Evolutionary conservation across 257 asterid species (phyloP).

Genomic region (Gynochthodes officinalis): DNA sequence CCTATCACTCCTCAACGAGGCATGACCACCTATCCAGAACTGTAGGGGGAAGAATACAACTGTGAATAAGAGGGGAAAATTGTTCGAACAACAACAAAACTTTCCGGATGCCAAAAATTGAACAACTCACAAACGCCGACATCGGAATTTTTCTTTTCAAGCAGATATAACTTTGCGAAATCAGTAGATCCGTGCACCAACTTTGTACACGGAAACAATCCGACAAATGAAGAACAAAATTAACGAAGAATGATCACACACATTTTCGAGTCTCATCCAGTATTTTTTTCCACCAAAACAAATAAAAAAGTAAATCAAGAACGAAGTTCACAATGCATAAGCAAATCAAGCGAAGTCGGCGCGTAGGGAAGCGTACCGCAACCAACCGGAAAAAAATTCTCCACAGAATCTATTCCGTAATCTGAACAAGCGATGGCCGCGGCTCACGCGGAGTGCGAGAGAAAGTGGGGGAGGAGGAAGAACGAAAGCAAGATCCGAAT

Average conservation of each 20-base stretch:
- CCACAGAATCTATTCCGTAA: conserved; percentile 5
- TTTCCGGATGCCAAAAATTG: neutral
- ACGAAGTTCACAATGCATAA: conserved; percentile 8
- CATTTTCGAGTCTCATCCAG: neutral
- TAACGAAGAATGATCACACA: neutral
- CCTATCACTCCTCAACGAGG: neutral
- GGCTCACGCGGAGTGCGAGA: neutral
- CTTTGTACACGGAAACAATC: neutral
- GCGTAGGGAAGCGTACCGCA: neutral
- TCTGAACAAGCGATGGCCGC: conserved; percentile 4
- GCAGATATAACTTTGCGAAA: neutral
- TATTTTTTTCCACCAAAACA: too few relatives aligned
- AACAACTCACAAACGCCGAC: neutral
- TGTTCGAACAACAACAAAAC: neutral
- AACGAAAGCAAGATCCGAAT: conserved; percentile 22
- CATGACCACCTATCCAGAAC: neutral
- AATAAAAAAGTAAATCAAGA: neutral
- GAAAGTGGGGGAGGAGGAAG: too few relatives aligned
- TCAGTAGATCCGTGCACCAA: conserved; percentile 14
- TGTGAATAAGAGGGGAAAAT: too few relatives aligned
- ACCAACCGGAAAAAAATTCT: neutral
- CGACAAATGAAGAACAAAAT: neutral
- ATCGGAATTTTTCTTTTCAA: neutral
- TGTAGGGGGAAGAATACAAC: too few relatives aligned
- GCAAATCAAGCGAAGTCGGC: neutral